A percentile compares a stretch with the other conserved stretches of the same genome.
Conservation (phyloP, 176 grass and related monocot species). For the Stipa capillata region DNA sequence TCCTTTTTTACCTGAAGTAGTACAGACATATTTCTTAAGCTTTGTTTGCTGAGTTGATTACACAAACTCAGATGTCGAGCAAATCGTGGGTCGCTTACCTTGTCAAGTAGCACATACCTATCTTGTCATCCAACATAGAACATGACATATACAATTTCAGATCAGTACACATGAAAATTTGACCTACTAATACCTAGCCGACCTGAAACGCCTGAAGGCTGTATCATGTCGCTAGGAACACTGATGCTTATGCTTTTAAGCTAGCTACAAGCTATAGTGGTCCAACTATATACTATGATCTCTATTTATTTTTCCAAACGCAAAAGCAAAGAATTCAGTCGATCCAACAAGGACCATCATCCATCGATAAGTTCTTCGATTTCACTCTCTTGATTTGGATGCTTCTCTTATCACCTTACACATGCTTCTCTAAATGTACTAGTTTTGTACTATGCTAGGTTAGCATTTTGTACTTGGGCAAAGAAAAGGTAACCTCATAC, state of each 20-base stretch:
- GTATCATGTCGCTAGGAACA: not conserved
- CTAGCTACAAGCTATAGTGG: not conserved
- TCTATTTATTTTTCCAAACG: not conserved
- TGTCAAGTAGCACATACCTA: not conserved
- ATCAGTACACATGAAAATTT: not conserved
- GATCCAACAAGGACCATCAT: not conserved
- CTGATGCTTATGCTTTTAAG: not conserved
- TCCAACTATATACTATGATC: not conserved
- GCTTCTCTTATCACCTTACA: not conserved
- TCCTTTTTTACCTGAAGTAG: not conserved
- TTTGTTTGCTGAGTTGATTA: not conserved
- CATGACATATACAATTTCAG: not conserved
- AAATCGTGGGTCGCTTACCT: not conserved
- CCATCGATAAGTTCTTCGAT: not conserved
- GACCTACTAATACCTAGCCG: not conserved
- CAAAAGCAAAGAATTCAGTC: not conserved
- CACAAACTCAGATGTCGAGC: not conserved
- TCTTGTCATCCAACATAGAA: not conserved
- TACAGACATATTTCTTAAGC: no score
- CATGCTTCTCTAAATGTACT: not conserved
- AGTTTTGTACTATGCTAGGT: not conserved
- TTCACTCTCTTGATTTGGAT: not conserved
- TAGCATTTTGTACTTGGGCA: not conserved
- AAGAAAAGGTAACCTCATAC: no score
- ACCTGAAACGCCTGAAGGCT: not conserved